phyloP scores from a whole-genome alignment of 768 basidiomycete genomes.

The Lenzites betulinus region DNA sequence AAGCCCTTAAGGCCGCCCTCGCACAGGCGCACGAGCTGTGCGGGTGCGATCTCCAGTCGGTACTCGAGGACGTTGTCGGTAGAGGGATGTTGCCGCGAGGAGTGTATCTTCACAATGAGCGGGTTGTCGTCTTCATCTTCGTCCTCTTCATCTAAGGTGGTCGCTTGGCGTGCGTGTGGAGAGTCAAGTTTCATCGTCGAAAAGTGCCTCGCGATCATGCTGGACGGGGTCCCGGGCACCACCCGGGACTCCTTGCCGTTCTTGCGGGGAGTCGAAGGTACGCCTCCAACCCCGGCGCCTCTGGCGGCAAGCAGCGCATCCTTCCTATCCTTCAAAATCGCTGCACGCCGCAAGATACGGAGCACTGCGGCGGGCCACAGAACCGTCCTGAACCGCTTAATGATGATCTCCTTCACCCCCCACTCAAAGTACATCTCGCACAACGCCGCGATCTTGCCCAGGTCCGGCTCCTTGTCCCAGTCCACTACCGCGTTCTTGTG shows the following conservation, averaged over 20 bases:
- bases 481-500: conserved; percentile 38
- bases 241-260: conserved; percentile 27
- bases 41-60: conserved; percentile 74
- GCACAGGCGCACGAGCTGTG: conserved; percentile 62
- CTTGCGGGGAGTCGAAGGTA: conserved; percentile 45
- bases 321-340: conserved; percentile 48
- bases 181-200: conserved; percentile 45
- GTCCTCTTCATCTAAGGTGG: conserved; percentile 21
- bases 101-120: conserved; percentile 47
- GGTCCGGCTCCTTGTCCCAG: conserved; percentile 63
- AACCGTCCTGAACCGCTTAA: conserved; percentile 81
- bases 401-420: conserved; percentile 81
- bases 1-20: conserved; percentile 68
- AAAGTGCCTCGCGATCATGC: conserved; percentile 58
- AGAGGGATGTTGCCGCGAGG: conserved; percentile 62
- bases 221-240: conserved; percentile 42
- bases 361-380: conserved; percentile 78
- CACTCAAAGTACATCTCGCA: conserved; percentile 93
- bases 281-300: background rate
- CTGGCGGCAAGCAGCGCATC: conserved; percentile 5
- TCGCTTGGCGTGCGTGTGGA: conserved; percentile 2
- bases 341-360: conserved; percentile 67
- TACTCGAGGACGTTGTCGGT: conserved; percentile 78
- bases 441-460: conserved; percentile 68
- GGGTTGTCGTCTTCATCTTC: conserved; percentile 41